Evolutionary conservation across 148 eudicot genomes (phyloP).

Genomic region (Camellia sinensis): DNA sequence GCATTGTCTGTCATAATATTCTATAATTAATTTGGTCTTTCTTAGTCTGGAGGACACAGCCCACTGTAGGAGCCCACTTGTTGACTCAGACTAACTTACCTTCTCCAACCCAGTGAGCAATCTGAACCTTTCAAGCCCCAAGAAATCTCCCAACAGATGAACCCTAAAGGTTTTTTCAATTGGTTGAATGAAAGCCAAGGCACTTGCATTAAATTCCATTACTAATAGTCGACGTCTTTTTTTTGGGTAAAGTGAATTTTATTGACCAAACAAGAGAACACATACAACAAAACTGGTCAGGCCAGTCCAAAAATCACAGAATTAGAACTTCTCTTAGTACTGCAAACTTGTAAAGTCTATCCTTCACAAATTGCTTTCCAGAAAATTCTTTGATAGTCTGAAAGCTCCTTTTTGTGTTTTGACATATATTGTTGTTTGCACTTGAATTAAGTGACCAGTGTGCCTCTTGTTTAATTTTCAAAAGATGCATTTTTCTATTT

Average conservation of each 20-base stretch:
- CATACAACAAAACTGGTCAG: no score
- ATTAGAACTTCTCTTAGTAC: background rate
- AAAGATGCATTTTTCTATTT: background rate
- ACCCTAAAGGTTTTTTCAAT: background rate
- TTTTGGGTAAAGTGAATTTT: background rate
- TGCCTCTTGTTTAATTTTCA: background rate
- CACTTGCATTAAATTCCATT: background rate
- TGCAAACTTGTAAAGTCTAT: background rate
- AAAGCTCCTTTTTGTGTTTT: background rate
- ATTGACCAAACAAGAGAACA: background rate
- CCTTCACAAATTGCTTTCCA: background rate
- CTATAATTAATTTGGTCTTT: background rate
- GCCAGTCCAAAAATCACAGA: background rate
- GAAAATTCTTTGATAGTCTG: background rate
- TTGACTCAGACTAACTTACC: background rate
- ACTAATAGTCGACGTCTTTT: background rate
- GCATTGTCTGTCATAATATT: no score
- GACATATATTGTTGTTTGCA: background rate
- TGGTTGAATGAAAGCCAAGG: background rate
- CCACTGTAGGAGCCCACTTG: background rate
- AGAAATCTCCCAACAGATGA: background rate
- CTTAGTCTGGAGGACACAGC: background rate
- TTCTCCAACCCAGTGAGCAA: background rate
- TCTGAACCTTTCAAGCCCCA: background rate
- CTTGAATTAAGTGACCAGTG: background rate